These are phyloP conservation scores for Podosphaera fusca DNA, from an alignment of 2,329 filamentous ascomycete species.

Conservation along the genomic window DNA sequence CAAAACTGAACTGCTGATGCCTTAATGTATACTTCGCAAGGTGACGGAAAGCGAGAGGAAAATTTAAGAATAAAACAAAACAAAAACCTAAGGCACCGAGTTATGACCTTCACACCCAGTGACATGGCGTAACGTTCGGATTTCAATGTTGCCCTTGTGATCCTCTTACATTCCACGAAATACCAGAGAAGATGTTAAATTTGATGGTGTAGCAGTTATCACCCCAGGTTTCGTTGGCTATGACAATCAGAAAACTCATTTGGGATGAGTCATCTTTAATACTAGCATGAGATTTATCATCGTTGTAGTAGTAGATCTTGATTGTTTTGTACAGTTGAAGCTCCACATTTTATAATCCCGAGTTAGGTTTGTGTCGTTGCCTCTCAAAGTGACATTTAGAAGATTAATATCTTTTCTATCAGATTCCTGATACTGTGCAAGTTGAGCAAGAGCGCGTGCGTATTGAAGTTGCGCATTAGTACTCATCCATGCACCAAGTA, in stretches of 20 bases:
- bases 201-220: not conserved
- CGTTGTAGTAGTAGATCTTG: not conserved
- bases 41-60: too few relatives aligned
- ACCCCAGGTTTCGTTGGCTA: not conserved
- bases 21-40: too few relatives aligned
- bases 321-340: not conserved
- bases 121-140: not conserved
- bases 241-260: not conserved
- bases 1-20: too few relatives aligned
- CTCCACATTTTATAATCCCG: not conserved
- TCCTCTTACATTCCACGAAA: not conserved
- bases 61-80: too few relatives aligned
- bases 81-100: too few relatives aligned
- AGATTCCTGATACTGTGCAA: not conserved
- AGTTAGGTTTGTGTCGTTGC: not conserved
- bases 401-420: not conserved
- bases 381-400: not conserved
- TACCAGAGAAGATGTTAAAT: not conserved
- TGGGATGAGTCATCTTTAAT: constrained; percentile 1
- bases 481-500: not conserved
- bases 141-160: not conserved
- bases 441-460: not conserved
- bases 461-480: not conserved
- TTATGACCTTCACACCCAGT: not conserved
- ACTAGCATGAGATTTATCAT: not conserved